Evolutionary conservation across 192 early-diverging fungal species (phyloP).

Genomic region (Coemansia sp.): DNA sequence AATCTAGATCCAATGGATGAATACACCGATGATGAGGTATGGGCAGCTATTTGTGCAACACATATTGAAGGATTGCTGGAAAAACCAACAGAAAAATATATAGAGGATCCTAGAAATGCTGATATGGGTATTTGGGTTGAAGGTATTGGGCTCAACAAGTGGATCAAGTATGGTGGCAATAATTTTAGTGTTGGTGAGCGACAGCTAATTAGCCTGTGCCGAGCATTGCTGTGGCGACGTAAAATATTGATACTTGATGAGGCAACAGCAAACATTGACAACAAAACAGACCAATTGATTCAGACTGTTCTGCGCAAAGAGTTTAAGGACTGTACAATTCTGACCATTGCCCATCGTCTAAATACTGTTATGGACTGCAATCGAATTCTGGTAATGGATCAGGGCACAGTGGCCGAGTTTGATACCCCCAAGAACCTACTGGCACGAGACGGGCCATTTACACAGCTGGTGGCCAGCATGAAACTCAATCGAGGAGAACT

Average conservation of each 20-base stretch:
- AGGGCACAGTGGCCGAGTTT: slow-evolving; percentile 29
- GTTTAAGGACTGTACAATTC: slow-evolving; percentile 39
- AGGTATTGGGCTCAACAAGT: slow-evolving; percentile 20
- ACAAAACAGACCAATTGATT: slow-evolving; percentile 60
- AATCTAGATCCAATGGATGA: slow-evolving; percentile 67
- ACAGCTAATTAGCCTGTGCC: slow-evolving; percentile 59
- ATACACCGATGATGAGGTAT: slow-evolving; percentile 62
- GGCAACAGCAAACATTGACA: slow-evolving; percentile 62
- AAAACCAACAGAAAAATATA: slow-evolving; percentile 15
- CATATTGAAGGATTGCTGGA: slow-evolving; percentile 44
- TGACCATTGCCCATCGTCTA: slow-evolving; percentile 71
- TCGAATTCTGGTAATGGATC: slow-evolving; percentile 59
- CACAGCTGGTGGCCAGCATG: slow-evolving; percentile 15
- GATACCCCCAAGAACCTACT: slow-evolving; percentile 22
- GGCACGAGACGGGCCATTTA: slow-evolving; percentile 9
- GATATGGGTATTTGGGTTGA: slow-evolving; percentile 10
- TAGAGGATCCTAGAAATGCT: slow-evolving; percentile 1
- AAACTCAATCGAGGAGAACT: neutral
- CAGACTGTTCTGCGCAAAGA: slow-evolving; percentile 60
- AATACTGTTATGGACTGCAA: slow-evolving; percentile 64
- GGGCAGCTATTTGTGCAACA: slow-evolving; percentile 57
- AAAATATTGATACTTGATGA: slow-evolving; percentile 78
- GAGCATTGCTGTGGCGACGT: slow-evolving; percentile 66
- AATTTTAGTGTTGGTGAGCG: slow-evolving; percentile 75
- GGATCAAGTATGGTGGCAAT: slow-evolving; percentile 48